Percentiles rank a stretch among this genome's conserved stretches.
Conservation (phyloP, 176 grass and related monocot genomes). For the Olyra latifolia region DNA sequence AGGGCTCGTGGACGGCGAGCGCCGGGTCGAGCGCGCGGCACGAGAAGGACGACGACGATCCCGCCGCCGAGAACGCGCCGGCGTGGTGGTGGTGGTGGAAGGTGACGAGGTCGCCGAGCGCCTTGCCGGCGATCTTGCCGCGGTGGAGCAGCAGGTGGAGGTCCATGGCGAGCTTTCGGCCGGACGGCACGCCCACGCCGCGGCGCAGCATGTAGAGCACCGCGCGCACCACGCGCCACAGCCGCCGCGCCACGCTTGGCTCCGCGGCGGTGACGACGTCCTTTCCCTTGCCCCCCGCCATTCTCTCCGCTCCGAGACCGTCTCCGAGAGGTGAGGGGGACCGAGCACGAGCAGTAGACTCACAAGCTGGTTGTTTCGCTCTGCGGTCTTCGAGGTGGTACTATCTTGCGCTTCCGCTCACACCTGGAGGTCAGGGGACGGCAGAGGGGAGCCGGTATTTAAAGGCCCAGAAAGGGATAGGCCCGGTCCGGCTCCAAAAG, state of each 20-base stretch:
- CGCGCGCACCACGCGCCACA: slow-evolving; percentile 70
- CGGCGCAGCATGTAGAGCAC: slow-evolving; percentile 77
- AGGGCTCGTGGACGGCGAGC: slow-evolving; percentile 49
- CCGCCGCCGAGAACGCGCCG: not conserved
- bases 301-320: not conserved
- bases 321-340: too few relatives aligned
- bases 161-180: slow-evolving; percentile 81
- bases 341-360: not conserved
- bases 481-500: not conserved
- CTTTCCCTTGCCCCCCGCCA: not conserved
- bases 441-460: slow-evolving; percentile 8
- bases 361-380: not conserved
- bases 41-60: slow-evolving; percentile 24
- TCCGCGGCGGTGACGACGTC: not conserved
- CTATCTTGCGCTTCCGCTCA: not conserved
- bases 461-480: not conserved
- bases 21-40: slow-evolving; percentile 41
- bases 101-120: slow-evolving; percentile 54
- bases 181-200: slow-evolving; percentile 39
- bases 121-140: slow-evolving; percentile 74
- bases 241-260: slow-evolving; percentile 42
- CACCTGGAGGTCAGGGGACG: slow-evolving; percentile 7
- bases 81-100: slow-evolving; percentile 31
- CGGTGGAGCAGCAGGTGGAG: slow-evolving; percentile 68
- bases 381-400: not conserved